Evolutionary conservation across 2,329 filamentous ascomycete genomes (phyloP), one percentile per base, ranked within the genome.

Genomic region (Phaeosphaeria sp.): DNA sequence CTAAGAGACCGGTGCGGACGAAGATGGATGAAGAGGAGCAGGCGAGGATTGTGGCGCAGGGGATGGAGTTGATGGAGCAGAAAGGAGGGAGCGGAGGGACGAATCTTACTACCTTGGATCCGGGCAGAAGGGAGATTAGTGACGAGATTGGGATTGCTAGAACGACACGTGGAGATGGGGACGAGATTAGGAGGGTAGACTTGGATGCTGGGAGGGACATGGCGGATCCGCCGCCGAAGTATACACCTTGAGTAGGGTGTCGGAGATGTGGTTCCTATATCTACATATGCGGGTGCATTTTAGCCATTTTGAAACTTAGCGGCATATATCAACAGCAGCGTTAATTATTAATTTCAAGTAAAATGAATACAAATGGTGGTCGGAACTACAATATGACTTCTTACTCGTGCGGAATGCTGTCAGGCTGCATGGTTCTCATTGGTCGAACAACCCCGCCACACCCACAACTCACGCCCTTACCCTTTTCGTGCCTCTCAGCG

Each of bases 191-290:
- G 21, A 27, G 33, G 17, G 51, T 22, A 20, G 48, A 43, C 6
- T 49, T 18, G 25, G 48, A 43, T 10, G 52, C 39, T 15, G 46
- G 17, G 47, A 44, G 51, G 22, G 6, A 33, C 23, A 21, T 15
- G 20, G 41, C 1, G n/a, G 13, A 20, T 11, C 46, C 56, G 44
- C 54, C 57, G 49, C 63, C 63, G 15, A 57, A 27, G 55, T 64
- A 66, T 43, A 60, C 51, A 15, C 59, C 60, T 18, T 65, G 44
- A 55, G n/a, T 21, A 13, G n/a, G n/a, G n/a, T n/a, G n/a, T n/a
- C n/a, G n/a, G n/a, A n/a, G n/a, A n/a, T n/a, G n/a, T n/a, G n/a
- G n/a, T n/a, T n/a, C n/a, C n/a, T n/a, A n/a, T n/a, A n/a, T n/a
- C n/a, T n/a, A n/a, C n/a, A n/a, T n/a, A n/a, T n/a, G n/a, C n/a